A percentile compares a stretch with the other conserved stretches of the same genome.
These are phyloP conservation scores for Ailanthus altissimus DNA, from an alignment of 345 rosid species.

Conservation along the genomic window DNA sequence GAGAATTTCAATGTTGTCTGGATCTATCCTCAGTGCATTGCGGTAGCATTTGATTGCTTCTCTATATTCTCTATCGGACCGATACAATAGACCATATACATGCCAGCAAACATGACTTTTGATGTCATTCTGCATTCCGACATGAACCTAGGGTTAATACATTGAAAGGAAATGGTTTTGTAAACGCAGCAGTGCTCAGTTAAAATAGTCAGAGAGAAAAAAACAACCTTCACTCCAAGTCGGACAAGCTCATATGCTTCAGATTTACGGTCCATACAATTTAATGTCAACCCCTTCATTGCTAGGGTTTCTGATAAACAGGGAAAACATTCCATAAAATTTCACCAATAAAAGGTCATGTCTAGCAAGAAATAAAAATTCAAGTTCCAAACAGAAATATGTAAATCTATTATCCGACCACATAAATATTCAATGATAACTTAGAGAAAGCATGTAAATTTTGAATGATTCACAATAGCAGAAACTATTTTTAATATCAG, in stretches of 20 bases:
- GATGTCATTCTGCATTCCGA: conserved; percentile 82
- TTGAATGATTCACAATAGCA: not conserved
- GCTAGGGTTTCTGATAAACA: conserved; percentile 82
- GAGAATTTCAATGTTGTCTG: conserved; percentile 95
- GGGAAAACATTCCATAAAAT: conserved; percentile 6
- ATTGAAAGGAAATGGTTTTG: conserved; percentile 19
- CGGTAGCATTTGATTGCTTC: conserved; percentile 99
- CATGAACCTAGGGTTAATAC: conserved; percentile 17
- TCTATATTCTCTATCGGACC: conserved; percentile 98
- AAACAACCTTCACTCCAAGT: conserved; percentile 79
- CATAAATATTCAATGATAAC: not conserved
- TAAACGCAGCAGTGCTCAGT: conserved; percentile 2
- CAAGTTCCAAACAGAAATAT: not conserved
- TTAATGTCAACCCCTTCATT: conserved; percentile 96
- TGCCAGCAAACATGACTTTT: conserved; percentile 99
- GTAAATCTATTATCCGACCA: not conserved
- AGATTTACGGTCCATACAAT: conserved; percentile 98
- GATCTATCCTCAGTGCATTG: conserved; percentile 92
- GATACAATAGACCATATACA: conserved; percentile 95
- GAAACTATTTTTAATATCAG: not conserved
- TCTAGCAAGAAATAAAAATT: not conserved
- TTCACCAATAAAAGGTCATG: not conserved
- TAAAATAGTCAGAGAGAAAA: conserved; percentile 21
- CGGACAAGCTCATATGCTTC: conserved; percentile 99
- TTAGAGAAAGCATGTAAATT: not conserved